phyloP scores from a whole-genome alignment of 306 rosid species.

The Sphenostylis stenocarpa region DNA sequence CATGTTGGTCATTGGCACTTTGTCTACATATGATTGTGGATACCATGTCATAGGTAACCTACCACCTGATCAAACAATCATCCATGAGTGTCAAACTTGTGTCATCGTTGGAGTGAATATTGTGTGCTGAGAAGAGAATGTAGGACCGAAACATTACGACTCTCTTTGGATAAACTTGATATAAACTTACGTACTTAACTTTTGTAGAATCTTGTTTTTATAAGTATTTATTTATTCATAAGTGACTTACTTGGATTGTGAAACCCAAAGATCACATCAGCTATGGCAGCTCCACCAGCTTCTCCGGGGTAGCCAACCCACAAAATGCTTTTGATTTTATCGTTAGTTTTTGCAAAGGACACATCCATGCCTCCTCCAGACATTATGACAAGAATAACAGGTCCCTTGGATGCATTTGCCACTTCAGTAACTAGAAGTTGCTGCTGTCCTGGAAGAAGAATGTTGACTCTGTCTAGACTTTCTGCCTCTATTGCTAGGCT shows the following conservation, averaged over 20 bases:
- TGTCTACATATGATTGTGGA: conserved; percentile 78
- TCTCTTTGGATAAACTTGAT: background rate
- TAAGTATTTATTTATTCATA: too few relatives aligned
- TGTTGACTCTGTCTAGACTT: conserved; percentile 67
- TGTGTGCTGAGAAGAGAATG: background rate
- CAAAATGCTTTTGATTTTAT: conserved; percentile 73
- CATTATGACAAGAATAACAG: conserved; percentile 90
- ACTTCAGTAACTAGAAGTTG: conserved; percentile 63
- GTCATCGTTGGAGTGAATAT: background rate
- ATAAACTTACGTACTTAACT: background rate
- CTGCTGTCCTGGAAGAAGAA: conserved; percentile 90
- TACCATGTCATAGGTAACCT: conserved; percentile 97
- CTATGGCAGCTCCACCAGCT: conserved; percentile 97
- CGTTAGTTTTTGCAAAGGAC: conserved; percentile 70
- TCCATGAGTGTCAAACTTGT: background rate
- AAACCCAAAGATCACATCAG: conserved; percentile 82
- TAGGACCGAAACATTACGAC: background rate
- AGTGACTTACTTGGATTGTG: conserved; percentile 91
- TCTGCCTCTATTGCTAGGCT: conserved; percentile 77
- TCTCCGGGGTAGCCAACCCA: conserved; percentile 99
- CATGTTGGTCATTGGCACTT: conserved; percentile 93
- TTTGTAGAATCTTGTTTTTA: too few relatives aligned
- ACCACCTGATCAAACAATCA: conserved; percentile 62
- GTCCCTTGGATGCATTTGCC: conserved; percentile 81
- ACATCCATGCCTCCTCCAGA: conserved; percentile 96